These are phyloP conservation scores for Cicer yamashitae DNA, from an alignment of 306 rosid genomes.

Conservation along the genomic window DNA sequence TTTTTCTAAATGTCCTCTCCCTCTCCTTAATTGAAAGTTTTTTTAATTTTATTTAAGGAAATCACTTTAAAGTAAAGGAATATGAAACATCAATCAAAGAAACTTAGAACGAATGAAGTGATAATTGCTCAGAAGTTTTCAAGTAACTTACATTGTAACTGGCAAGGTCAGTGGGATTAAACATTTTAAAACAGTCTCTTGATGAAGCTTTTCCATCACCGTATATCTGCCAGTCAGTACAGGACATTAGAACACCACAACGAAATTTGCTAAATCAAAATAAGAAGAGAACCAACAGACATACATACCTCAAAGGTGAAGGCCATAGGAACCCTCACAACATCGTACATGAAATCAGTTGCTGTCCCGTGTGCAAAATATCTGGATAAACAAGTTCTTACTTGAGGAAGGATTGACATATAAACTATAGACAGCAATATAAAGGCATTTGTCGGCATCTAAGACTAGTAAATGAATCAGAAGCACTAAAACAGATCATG, in stretches of 20 bases:
- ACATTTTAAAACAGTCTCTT: slow-evolving; percentile 94
- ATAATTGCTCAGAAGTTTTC: slow-evolving; percentile 15
- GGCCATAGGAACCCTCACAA: slow-evolving; percentile 85
- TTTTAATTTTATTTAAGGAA: neutral
- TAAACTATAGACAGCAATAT: slow-evolving; percentile 8
- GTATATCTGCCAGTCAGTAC: slow-evolving; percentile 69
- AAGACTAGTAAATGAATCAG: slow-evolving; percentile 4
- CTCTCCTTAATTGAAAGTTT: slow-evolving; percentile 28
- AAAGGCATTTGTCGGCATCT: neutral
- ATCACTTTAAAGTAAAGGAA: neutral
- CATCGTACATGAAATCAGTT: slow-evolving; percentile 93
- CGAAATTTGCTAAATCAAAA: slow-evolving; percentile 21
- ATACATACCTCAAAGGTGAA: slow-evolving; percentile 96
- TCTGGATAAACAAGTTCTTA: slow-evolving; percentile 53
- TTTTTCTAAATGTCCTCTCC: neutral
- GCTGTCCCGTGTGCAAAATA: slow-evolving; percentile 99
- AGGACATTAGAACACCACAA: slow-evolving; percentile 26
- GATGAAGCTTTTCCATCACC: slow-evolving; percentile 83
- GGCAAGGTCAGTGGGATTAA: slow-evolving; percentile 77
- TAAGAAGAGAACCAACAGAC: slow-evolving; percentile 41
- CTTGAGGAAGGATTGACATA: slow-evolving; percentile 25
- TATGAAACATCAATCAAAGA: neutral
- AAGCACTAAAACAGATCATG: slow-evolving; percentile 41
- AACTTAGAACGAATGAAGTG: slow-evolving; percentile 18
- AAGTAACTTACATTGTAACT: slow-evolving; percentile 72